These are phyloP conservation scores for Epichloe typhina DNA, from an alignment of 2,329 filamentous ascomycete species.

Conservation along the genomic window DNA sequence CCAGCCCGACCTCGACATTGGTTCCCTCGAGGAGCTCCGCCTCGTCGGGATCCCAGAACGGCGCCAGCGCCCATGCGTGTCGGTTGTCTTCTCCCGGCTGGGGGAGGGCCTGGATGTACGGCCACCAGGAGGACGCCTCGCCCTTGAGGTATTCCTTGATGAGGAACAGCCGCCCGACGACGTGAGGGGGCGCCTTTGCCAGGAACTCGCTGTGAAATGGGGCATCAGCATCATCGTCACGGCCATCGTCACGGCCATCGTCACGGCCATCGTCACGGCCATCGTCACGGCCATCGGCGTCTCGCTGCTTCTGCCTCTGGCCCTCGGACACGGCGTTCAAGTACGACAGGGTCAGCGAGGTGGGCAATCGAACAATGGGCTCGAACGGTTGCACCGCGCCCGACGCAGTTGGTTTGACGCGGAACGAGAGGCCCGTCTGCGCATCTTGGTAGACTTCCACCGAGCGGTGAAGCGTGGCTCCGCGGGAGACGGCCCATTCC, in stretches of 20 bases:
- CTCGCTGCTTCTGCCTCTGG: background rate
- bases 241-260: background rate
- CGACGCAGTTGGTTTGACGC: constrained; percentile 25
- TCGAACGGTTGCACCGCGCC: constrained; percentile 22
- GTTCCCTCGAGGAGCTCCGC: constrained; percentile 42
- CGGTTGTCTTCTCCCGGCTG: constrained; percentile 36
- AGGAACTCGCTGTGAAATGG: constrained; percentile 39
- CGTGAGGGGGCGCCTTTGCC: constrained; percentile 36
- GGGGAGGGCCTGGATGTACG: constrained; percentile 57
- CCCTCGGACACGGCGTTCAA: constrained; percentile 34
- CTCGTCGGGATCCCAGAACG: constrained; percentile 52
- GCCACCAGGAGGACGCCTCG: constrained; percentile 48
- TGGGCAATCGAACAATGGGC: constrained; percentile 37
- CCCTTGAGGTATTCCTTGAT: constrained; percentile 52
- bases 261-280: too few relatives aligned
- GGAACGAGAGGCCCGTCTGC: constrained; percentile 40
- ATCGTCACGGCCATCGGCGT: background rate
- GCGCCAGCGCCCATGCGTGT: constrained; percentile 39
- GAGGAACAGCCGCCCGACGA: constrained; percentile 54
- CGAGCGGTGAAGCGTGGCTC: constrained; percentile 34
- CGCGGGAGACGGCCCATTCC: constrained; percentile 33
- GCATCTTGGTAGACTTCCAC: constrained; percentile 40
- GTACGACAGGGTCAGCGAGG: constrained; percentile 43
- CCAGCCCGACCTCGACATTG: constrained; percentile 35
- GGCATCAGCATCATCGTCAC: too few relatives aligned